phyloP scores from a whole-genome alignment of 2,329 filamentous ascomycete species.

The Cryphonectria japonica region DNA sequence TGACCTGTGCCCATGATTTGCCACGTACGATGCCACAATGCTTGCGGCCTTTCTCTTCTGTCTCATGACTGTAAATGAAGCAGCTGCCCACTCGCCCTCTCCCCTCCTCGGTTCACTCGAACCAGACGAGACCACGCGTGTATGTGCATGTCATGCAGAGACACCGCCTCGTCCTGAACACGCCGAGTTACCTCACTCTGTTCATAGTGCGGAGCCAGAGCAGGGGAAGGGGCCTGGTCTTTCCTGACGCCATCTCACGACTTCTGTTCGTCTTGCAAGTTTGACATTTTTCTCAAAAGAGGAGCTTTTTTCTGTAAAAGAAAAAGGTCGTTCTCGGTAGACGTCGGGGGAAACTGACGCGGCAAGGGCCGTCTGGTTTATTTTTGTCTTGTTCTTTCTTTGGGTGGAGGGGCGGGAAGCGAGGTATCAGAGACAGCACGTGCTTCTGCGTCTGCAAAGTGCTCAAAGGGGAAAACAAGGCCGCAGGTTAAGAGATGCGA shows the following conservation, averaged over 20 bases:
- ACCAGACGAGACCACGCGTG: neutral
- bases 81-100: too few relatives aligned
- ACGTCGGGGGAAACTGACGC: neutral
- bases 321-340: neutral
- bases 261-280: neutral
- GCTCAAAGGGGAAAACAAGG: neutral
- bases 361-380: neutral
- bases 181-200: neutral
- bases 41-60: too few relatives aligned
- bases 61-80: too few relatives aligned
- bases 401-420: neutral
- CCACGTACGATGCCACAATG: too few relatives aligned
- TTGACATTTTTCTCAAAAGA: neutral
- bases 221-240: neutral
- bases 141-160: neutral
- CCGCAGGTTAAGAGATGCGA: neutral
- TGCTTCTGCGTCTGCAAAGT: neutral
- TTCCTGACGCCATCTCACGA: neutral
- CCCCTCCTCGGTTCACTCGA: neutral
- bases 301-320: neutral
- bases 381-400: neutral
- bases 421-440: neutral
- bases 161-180: neutral
- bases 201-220: neutral
- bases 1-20: neutral